Evolutionary conservation across 164 flowering plant species (phyloP), one percentile per base, ranked within the genome.

Genomic region (Kalanchoe fedtschenkoi): DNA sequence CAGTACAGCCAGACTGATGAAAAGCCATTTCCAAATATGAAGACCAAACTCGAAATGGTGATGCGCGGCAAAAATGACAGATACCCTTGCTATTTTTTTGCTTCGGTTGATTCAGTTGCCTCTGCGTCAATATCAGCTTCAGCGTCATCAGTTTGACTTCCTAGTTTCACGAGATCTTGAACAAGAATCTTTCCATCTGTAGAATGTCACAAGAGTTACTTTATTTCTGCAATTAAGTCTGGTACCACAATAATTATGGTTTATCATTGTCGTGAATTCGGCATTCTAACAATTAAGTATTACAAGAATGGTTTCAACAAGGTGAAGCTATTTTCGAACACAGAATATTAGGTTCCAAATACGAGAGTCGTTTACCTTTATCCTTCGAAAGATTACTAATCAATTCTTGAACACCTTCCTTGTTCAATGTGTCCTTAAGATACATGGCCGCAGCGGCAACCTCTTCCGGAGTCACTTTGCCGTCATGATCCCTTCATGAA

Each of bases 381-480:
- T 89, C 96, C 74, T 89, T 89, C 44, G 88, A 77, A 66, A 87
- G 96, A 51, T 62, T 82, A 75, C 85, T 78, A 46, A 89, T 83
- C 34, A 87, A 84, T 68, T 89, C 86, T 72, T 77, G 86, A 58
- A 87, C 47, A 56, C 96, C 93, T 28, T 87, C 91, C 68, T 85
- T 81, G 61, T 73, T 81, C 62, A 89, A 41, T 33, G 88, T 82
- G 63, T 85, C 78, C 70, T 82, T 87, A 66, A 85, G 74, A 70
- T 84, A 85, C 65, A 72, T 65, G 32, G 93, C 91, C 51, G 96
- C 96, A 74, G 81, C 72, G n/a, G 88, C 91, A 26, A 87, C 86
- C 76, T 89, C 96, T 59, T 89, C 96, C 11, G 91, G 86, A 55
- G 86, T 82, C 19, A 89, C 96, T 76, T 89, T 87, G 28, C 96